Conservation (phyloP, 805 yeast species). For the Monosporozyma unispora region DNA sequence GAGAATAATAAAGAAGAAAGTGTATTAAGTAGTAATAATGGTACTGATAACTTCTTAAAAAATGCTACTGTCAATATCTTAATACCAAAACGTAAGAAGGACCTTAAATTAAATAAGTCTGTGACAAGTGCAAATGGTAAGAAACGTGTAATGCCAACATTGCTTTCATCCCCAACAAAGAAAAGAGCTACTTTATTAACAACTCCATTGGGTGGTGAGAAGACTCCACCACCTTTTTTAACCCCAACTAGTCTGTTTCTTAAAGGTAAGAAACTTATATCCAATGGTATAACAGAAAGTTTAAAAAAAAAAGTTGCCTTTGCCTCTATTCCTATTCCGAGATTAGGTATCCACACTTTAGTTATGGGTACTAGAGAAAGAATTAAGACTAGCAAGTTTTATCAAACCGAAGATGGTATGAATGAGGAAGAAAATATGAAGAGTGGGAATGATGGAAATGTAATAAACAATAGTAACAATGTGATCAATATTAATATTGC, state of each 20-base stretch:
- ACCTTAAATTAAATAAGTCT: slow-evolving; percentile 35
- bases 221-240: not conserved
- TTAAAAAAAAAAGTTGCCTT: slow-evolving; percentile 32
- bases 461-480: slow-evolving; percentile 9
- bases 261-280: not conserved
- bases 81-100: slow-evolving; percentile 25
- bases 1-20: not conserved
- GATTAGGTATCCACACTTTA: slow-evolving; percentile 54
- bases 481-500: slow-evolving; percentile 12
- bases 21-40: not conserved
- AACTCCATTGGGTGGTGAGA: not conserved
- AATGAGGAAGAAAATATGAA: slow-evolving; percentile 10
- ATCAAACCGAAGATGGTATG: slow-evolving; percentile 6
- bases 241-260: not conserved
- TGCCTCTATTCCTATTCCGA: slow-evolving; percentile 45
- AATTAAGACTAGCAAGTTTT: slow-evolving; percentile 21
- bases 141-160: slow-evolving; percentile 64
- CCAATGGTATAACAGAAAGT: slow-evolving; percentile 5
- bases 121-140: slow-evolving; percentile 68
- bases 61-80: slow-evolving; percentile 14
- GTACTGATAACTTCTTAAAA: not conserved
- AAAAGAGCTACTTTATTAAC: not conserved
- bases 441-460: slow-evolving; percentile 11
- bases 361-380: slow-evolving; percentile 48
- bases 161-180: slow-evolving; percentile 36